Evolutionary conservation across 1,284 basidiomycete genomes (phyloP), one percentile per base, ranked within the genome.

Genomic region (Irpex sp.): DNA sequence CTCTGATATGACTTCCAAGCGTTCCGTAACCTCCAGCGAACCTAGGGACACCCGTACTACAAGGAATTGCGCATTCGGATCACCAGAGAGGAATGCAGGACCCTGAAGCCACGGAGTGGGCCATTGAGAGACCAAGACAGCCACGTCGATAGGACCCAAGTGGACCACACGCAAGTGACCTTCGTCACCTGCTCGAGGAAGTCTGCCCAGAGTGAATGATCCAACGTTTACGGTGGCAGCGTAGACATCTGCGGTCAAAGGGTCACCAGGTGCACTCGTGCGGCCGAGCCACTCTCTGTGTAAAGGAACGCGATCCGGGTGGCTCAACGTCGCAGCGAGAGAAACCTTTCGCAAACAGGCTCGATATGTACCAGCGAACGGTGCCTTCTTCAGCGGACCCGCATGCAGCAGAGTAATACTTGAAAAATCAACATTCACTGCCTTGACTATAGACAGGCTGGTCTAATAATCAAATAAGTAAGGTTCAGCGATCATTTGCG

Each of bases 41-140:
- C 76, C 75, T 3, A 89, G 60, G n/a, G 73, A 75, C 35, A 81
- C 59, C 28, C 79, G 77, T 21, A 85, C 68, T 16, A 80, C 80
- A 18, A 88, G 58, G 12, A 86, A 76, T 8, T 88, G 78, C 5
- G 80, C 77, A 67, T 86, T 86, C 4, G 84, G 81, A 67, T 88
- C 85, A 36, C 81, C 83, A n/a, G 68, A 66, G 56, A 86, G 71
- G 67, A 83, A 82, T n/a, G 77, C 71, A 4, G 81, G 75, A 3
- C 80, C 72, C 36, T 73, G 71, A 33, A 86, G 71, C 75, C 80
- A 81, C 16, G 81, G 80, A 35, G 78, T 71, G 8, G 85, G 83
- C 86, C 86, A 90, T 68, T 86, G 82, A 2, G 81, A 81, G 18
- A 78, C 69, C 28, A 89, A 70, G 2, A 76, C 68, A 49, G 82